Base-by-base conservation (phyloP, 768 basidiomycete genomes). In the Lactarius akahatsu region DNA sequence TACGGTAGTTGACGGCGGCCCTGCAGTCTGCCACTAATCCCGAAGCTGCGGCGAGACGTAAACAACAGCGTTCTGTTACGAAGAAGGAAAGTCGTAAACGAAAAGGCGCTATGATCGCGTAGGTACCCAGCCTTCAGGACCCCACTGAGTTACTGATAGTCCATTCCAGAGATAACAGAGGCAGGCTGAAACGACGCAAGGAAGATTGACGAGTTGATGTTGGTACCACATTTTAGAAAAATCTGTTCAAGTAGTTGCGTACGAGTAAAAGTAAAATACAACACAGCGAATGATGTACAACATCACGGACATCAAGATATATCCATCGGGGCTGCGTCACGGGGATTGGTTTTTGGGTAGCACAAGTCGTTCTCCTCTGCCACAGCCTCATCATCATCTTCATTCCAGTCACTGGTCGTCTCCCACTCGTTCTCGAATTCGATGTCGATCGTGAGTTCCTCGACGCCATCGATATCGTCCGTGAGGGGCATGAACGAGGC, bases 381-480 rank as follows among this genome's bases (percentile, higher is more conserved):
- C 23, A 85, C 85, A 3, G 88, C 89, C 65, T 93, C 91, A 2
- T 88, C 87, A 71, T 93, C 91, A 69, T 93, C 91, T 75, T 92
- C 91, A 75, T 93, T 93, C 90, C 91, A 93, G 77, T 92, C 91
- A 70, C 91, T 92, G 59, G 89, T 91, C 50, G 90, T 86, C 75
- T 93, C 92, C 91, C 92, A 94, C 67, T 90, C 90, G 68, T 92
- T 92, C 72, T 94, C 91, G 71, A 93, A 94, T 75, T 93, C 91
- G 63, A 93, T 89, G 70, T 92, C 92, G 54, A 89, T 77, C 23
- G 86, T 79, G 43, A 87, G 71, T 73, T 90, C 87, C 47, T 85
- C 83, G 54, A 82, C 82, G 0, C 84, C 85, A 59, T 83, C 82
- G 16, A 74, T 78, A 2, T 81, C 74, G 52, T 82, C 83, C 9